These are phyloP conservation scores for Taphrina wiesneri DNA, from an alignment of 1,139 yeast species.

Conservation along the genomic window DNA sequence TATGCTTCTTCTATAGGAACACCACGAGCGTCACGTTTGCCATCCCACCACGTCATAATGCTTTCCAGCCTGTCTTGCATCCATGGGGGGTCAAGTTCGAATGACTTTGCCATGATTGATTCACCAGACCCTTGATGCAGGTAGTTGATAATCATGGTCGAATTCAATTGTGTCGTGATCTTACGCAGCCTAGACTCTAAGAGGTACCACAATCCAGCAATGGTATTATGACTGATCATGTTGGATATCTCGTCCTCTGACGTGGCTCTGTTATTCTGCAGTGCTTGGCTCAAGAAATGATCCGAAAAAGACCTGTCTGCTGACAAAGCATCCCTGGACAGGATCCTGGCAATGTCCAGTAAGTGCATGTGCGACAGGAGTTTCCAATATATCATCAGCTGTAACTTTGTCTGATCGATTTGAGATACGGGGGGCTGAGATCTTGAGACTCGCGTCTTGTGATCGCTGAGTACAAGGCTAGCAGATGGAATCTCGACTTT, in stretches of 20 bases:
- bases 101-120: conserved; percentile 36
- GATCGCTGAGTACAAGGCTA: conserved; percentile 32
- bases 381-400: conserved; percentile 37
- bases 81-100: conserved; percentile 32
- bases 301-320: conserved; percentile 31
- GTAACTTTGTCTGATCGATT: conserved; percentile 35
- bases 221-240: conserved; percentile 19
- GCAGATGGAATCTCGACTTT: background rate
- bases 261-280: conserved; percentile 5
- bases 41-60: conserved; percentile 38
- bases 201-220: conserved; percentile 36
- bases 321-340: conserved; percentile 21
- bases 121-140: conserved; percentile 35
- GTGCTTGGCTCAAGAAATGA: conserved; percentile 30
- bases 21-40: conserved; percentile 39
- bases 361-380: conserved; percentile 37
- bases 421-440: conserved; percentile 37
- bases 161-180: conserved; percentile 16
- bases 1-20: conserved; percentile 39
- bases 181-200: conserved; percentile 26
- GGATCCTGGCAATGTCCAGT: conserved; percentile 32
- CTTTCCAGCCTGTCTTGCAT: conserved; percentile 9
- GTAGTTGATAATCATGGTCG: conserved; percentile 35
- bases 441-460: conserved; percentile 33
- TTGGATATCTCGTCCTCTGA: conserved; percentile 10